These are phyloP conservation scores for Cyberlindnera misumaiensis DNA, from an alignment of 805 yeast species.

Conservation along the genomic window DNA sequence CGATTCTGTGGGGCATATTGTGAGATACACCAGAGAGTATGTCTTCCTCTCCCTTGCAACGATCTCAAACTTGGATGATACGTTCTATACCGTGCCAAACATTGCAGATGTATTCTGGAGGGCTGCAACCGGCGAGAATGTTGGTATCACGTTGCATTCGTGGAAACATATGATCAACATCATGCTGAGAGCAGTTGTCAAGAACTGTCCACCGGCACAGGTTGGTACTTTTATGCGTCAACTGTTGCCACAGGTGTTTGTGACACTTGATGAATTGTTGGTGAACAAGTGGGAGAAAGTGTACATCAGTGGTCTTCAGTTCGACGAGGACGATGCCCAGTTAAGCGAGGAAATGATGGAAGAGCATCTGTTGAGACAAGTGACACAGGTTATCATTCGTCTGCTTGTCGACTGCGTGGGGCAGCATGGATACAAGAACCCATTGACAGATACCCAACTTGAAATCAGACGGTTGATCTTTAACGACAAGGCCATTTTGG, in stretches of 20 bases:
- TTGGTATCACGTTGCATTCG: conserved; percentile 89
- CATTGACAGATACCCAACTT: conserved; percentile 50
- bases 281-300: conserved; percentile 71
- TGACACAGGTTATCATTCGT: conserved; percentile 87
- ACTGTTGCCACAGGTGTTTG: conserved; percentile 70
- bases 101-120: conserved; percentile 73
- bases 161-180: conserved; percentile 96
- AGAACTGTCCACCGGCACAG: conserved; percentile 75
- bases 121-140: conserved; percentile 64
- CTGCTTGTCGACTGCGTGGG: conserved; percentile 83
- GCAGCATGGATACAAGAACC: conserved; percentile 46
- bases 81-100: conserved; percentile 79
- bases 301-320: conserved; percentile 34
- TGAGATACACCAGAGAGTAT: conserved; percentile 92
- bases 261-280: conserved; percentile 66
- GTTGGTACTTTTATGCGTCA: conserved; percentile 66
- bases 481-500: conserved; percentile 57
- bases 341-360: conserved; percentile 98
- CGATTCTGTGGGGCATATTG: conserved; percentile 93
- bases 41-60: conserved; percentile 88
- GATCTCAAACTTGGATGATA: conserved; percentile 81
- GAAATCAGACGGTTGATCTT: conserved; percentile 63
- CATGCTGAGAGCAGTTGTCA: conserved; percentile 77
- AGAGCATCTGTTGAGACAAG: conserved; percentile 86
- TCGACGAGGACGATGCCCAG: conserved; percentile 57